These are phyloP conservation scores for Isoetes taiwanensis DNA, from an alignment of 75 land plant species.

Conservation along the genomic window DNA sequence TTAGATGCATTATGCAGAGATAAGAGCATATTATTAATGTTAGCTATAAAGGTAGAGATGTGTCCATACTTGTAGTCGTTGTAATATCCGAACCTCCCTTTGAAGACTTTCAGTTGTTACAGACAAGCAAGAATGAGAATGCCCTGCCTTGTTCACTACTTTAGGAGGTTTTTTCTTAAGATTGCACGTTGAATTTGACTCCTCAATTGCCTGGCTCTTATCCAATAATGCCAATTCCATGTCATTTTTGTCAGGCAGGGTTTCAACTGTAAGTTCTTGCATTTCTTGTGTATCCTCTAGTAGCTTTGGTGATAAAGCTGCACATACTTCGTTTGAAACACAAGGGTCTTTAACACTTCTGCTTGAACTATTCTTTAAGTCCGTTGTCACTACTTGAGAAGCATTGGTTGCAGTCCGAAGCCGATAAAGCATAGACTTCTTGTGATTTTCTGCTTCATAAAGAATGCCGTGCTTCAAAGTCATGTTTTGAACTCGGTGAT, in stretches of 20 bases:
- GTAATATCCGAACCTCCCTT: not conserved
- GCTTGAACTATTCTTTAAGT: not conserved
- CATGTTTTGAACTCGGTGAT: conserved; percentile 45
- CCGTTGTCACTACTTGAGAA: not conserved
- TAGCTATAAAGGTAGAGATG: not conserved
- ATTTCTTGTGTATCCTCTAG: not conserved
- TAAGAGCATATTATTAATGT: not conserved
- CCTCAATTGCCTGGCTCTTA: not conserved
- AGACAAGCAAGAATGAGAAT: conserved; percentile 1
- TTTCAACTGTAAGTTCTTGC: not conserved
- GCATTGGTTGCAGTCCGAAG: conserved; percentile 48
- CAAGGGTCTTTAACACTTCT: not conserved
- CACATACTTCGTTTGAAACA: not conserved
- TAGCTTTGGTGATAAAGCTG: not conserved
- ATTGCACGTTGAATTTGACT: not conserved
- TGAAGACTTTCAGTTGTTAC: conserved; percentile 1
- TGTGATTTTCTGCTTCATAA: conserved; percentile 47
- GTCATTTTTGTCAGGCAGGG: not conserved
- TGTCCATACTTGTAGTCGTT: not conserved
- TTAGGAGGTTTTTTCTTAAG: not conserved
- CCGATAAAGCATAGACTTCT: conserved; percentile 46
- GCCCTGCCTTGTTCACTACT: not conserved
- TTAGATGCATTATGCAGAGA: not conserved
- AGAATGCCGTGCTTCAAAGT: conserved; percentile 48
- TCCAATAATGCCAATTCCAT: not conserved